Evolutionary conservation across 441 rosid genomes (phyloP), one percentile per base, ranked within the genome.

Genomic region (Syzygium syzygioides): DNA sequence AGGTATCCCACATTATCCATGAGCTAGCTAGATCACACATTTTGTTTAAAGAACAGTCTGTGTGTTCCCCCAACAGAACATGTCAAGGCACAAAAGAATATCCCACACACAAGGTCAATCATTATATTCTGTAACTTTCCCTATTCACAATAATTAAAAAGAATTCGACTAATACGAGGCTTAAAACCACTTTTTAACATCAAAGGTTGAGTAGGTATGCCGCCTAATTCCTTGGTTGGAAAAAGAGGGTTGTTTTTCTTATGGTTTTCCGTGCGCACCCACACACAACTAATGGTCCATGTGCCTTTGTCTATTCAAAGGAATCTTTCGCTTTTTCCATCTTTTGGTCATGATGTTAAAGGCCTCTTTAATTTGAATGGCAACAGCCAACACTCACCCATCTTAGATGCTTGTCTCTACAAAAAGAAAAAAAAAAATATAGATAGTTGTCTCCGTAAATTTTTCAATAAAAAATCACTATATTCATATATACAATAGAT

Each of bases 261-360:
- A 83, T 92, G 55, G 91, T 90, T 91, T 93, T 94, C 93, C 79
- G 94, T 91, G 94, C 94, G 92, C 90, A 88, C 90, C 88, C 90
- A 86, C 62, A 2, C 48, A 26, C 30, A 71, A 52, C 86, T 76
- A 83, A 91, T 79, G 87, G 59, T 90, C 92, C 94, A 93, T 93
- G 93, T 92, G 93, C 91, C 86, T 17, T 86, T 92, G 94, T 90
- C 94, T 48, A 83, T 90, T 76, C 86, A 80, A 90, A 89, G 89
- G 94, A 93, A 93, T 94, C 94, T 91, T 91, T 90, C 91, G 17
- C 86, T 62, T 25, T 88, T 53, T 86, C 15, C 54, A 9, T 89
- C 87, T 87, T 25, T 57, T 86, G 86, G 90, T 55, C 91, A 84
- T 48, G 85, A 89, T 87, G 89, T 37, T 85, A 59, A 88, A 57